Base-by-base conservation (phyloP, 1,284 basidiomycete genomes). In the Neonothopanus nambi region DNA sequence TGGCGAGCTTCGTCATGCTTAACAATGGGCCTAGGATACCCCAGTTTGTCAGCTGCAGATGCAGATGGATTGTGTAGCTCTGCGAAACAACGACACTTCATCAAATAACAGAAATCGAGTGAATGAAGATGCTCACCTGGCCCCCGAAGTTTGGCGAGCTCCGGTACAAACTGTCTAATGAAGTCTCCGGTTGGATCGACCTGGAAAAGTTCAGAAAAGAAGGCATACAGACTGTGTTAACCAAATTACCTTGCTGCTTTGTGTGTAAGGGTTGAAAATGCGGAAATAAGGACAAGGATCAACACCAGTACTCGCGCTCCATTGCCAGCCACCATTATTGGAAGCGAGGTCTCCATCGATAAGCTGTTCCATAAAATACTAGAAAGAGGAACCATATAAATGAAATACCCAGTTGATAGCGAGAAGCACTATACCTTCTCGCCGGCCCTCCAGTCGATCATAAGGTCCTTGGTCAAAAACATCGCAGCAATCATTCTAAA, bases 361-460 rank as follows among this genome's bases (percentile, higher is more conserved):
- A 48, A 96, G 78, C 41, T 81, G 79, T 68, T 92, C 79, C 88
- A 93, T 95, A 65, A 96, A 97, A 64, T 92, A 87, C 81, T 93
- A n/a, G 66, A 55, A 66, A 23, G 15, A 39, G 48, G 37, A 5
- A 42, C 38, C 8, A 28, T 6, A 2, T n/a, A 9, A 26, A 5
- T 13, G 17, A 1, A 24, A 40, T 18, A 8, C n/a, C 30, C 39
- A 39, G n/a, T n/a, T 28, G 18, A 53, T 51, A 28, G n/a, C 52
- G 20, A 24, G 26, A 43, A 15, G 21, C n/a, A 61, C 75, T n/a
- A 54, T 56, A 87, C 88, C 70, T 81, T 77, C 70, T 94, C 93
- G 8, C 93, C 93, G 15, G 90, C 73, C 50, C 85, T 79, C 95
- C 95, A 98, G 68, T 97, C 94, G 54, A 96, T 78, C 86, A 97